Evolutionary conservation across 2,329 filamentous ascomycete genomes (phyloP).

Genomic region (Emmonsiellopsis sp.): DNA sequence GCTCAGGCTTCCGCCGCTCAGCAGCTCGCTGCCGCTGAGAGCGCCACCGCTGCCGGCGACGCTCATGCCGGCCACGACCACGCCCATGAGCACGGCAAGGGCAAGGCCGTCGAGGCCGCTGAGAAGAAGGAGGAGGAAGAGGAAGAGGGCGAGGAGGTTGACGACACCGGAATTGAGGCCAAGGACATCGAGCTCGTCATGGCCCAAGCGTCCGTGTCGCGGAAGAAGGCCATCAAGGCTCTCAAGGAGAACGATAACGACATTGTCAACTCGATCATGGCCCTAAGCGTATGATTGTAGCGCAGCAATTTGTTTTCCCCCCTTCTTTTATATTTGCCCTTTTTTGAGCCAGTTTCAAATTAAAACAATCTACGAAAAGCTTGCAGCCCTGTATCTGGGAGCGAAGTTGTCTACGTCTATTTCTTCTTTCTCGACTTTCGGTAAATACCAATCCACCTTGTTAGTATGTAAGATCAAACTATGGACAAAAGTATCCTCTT

Average conservation of each 20-base stretch:
- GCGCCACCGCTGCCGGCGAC: constrained; percentile 48
- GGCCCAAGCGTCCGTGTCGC: constrained; percentile 91
- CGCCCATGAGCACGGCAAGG: constrained; percentile 55
- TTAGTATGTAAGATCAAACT: too few relatives aligned
- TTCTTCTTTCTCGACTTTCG: too few relatives aligned
- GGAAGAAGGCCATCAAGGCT: constrained; percentile 98
- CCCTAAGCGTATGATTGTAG: constrained; percentile 64
- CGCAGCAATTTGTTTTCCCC: not conserved
- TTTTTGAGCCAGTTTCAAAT: not conserved
- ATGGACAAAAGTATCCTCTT: too few relatives aligned
- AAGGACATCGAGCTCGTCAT: constrained; percentile 99
- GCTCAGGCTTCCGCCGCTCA: constrained; percentile 92
- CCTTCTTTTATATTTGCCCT: not conserved
- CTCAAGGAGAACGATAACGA: constrained; percentile 96
- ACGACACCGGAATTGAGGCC: constrained; percentile 87
- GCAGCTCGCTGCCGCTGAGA: constrained; percentile 76
- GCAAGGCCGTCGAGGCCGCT: constrained; percentile 48
- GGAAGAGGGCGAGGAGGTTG: constrained; percentile 91
- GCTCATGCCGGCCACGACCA: constrained; percentile 55
- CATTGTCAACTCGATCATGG: constrained; percentile 99
- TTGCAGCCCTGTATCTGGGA: not conserved
- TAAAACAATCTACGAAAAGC: not conserved
- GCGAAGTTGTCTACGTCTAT: not conserved
- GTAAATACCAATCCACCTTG: too few relatives aligned
- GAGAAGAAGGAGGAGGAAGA: constrained; percentile 74